Base-by-base conservation (phyloP, 2,329 filamentous ascomycete species). In the Fusarium chuoi region DNA sequence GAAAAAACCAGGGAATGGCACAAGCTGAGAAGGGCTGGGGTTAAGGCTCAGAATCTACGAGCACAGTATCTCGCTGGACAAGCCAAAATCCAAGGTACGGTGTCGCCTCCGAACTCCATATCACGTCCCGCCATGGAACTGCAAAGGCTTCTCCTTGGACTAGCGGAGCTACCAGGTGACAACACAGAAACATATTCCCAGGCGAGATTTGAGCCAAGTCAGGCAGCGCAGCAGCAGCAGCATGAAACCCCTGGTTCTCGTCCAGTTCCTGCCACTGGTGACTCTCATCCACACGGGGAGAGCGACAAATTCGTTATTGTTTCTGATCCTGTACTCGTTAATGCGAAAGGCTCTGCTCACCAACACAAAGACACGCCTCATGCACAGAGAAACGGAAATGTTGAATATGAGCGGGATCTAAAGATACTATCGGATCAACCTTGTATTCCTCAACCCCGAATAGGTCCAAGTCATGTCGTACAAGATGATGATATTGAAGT, bases 201-300 rank as follows among this genome's bases (percentile, higher is more conserved):
- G 18, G 35, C 30, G 20, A 17, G 6, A 17, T 15, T 38, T 36
- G 33, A 36, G n/a, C 30, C 11, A 28, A 41, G 44, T 24, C 57
- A 18, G 30, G 48, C 56, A 39, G 42, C 26, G 13, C 30, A 35
- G 17, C 52, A 33, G 30, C 30, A 30, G 30, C 30, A 13, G 26
- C 35, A 46, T 30, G 70, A 62, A 28, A 28, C 48, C 10, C 42
- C 69, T 6, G 24, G 46, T 24, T 73, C 65, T 55, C 56, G 69
- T 35, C 65, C 57, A 11, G 26, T 45, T 26, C 52, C 22, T 18
- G 22, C 11, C 44, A 5, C 15, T 30, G 5, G 10, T 14, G 18
- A 26, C 13, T 14, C 30, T n/a, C 33, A 22, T 28, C 24, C 28
- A 17, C 26, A 18, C 26, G 35, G 18, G 26, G 22, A 45, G 22